These are phyloP conservation scores for Ensete glaucum DNA, from an alignment of 176 grass and related monocot genomes.

Conservation along the genomic window DNA sequence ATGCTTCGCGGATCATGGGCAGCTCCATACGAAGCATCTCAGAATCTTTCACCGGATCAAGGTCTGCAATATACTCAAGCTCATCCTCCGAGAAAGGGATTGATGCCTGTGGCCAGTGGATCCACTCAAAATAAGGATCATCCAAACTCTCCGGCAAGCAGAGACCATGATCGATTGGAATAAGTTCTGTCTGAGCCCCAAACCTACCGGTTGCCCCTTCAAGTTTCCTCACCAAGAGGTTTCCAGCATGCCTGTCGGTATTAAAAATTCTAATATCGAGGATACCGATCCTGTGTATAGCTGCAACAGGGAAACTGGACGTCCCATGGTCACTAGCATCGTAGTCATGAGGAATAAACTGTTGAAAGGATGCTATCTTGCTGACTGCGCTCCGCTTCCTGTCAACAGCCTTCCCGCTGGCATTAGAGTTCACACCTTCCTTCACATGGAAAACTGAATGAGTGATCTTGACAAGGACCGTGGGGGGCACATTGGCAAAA, in stretches of 20 bases:
- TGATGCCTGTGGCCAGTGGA: slow-evolving; percentile 86
- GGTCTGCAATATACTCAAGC: slow-evolving; percentile 58
- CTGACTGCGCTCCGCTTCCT: slow-evolving; percentile 27
- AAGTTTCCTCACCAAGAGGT: slow-evolving; percentile 61
- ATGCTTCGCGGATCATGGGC: slow-evolving; percentile 87
- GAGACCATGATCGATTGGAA: slow-evolving; percentile 83
- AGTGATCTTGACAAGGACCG: slow-evolving; percentile 60
- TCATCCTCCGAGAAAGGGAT: slow-evolving; percentile 77
- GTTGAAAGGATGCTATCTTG: slow-evolving; percentile 71
- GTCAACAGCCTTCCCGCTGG: slow-evolving; percentile 20
- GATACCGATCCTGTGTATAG: slow-evolving; percentile 75
- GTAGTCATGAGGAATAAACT: slow-evolving; percentile 71
- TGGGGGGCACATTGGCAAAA: slow-evolving; percentile 65
- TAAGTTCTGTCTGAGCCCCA: slow-evolving; percentile 44
- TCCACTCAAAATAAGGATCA: slow-evolving; percentile 99
- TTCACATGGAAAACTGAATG: slow-evolving; percentile 63
- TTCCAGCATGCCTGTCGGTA: slow-evolving; percentile 74
- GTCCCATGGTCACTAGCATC: slow-evolving; percentile 76
- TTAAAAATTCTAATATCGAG: slow-evolving; percentile 81
- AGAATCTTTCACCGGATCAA: slow-evolving; percentile 73
- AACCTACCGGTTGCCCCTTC: slow-evolving; percentile 31
- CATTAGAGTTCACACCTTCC: slow-evolving; percentile 17
- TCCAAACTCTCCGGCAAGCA: slow-evolving; percentile 84
- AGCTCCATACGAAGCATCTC: slow-evolving; percentile 70
- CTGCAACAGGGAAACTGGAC: slow-evolving; percentile 59